Evolutionary conservation across 1,284 basidiomycete species (phyloP), one percentile per base, ranked within the genome.

Genomic region (Cronartium quercuum): DNA sequence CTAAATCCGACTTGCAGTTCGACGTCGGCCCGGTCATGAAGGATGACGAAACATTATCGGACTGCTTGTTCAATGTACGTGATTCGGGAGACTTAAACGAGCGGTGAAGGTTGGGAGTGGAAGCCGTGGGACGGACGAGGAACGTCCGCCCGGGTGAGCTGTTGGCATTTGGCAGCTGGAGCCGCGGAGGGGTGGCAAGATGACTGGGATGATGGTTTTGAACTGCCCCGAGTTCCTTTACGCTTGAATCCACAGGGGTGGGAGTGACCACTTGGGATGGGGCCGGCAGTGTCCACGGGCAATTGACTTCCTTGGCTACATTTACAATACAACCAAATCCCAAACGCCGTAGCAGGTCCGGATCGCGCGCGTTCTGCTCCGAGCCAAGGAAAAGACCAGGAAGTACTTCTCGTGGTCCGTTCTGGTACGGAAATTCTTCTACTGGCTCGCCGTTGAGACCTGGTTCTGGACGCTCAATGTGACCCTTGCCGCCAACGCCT

Each of bases 351-450:
- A 94, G 87, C 63, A 85, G 84, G 58, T 84, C 83, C 86, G 88
- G 90, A 82, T 94, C 89, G 69, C 88, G 86, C 41, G 91, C 91
- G 77, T 95, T 95, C 82, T 95, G 92, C 82, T 97, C 94, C 63
- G 92, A 92, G 74, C 94, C 95, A 7, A 98, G 86, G 87, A 89
- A 98, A 68, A 98, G 86, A 58, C 90, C 89, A 0, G 94, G 94
- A 40, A 97, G 84, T 78, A 98, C 86, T 82, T 97, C 90, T 55
- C 91, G 84, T 29, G 94, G 95, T 0, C 95, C 94, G 79, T 91
- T 86, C 6, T 85, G 83, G 81, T 98, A 98, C 1, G 93, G 90
- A 76, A 71, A 81, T 79, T 24, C 79, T 78, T 74, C 70, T 7
- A 41, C 34, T 15, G 44, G 21, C 41, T 74, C 63, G 41, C 64